Conservation (phyloP, 257 asterid species). For the Jasminum sambac region DNA sequence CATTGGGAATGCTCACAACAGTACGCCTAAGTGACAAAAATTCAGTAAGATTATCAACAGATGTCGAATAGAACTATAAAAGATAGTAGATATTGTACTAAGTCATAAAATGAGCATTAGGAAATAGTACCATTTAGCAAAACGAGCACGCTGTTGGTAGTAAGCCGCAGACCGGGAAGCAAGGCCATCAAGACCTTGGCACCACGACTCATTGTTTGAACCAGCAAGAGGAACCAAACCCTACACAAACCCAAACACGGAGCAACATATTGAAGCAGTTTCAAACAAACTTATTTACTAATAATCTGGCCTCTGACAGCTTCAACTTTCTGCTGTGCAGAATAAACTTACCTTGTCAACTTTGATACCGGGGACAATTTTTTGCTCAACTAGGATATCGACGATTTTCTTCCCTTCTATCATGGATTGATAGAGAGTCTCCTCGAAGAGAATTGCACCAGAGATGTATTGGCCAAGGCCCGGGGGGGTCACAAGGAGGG, state of each 20-base stretch:
- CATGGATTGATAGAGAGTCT: conserved; percentile 59
- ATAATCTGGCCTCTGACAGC: background rate
- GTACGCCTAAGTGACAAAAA: conserved; percentile 23
- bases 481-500: conserved; percentile 20
- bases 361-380: conserved; percentile 33
- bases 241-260: conserved; percentile 14
- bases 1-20: conserved; percentile 33
- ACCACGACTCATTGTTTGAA: conserved; percentile 62
- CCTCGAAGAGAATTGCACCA: conserved; percentile 63
- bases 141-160: conserved; percentile 33
- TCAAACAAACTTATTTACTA: background rate
- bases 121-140: conserved; percentile 28
- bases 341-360: conserved; percentile 33
- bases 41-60: background rate
- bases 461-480: conserved; percentile 35
- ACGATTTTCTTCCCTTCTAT: conserved; percentile 27
- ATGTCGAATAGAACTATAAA: background rate
- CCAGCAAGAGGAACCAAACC: conserved; percentile 49
- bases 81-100: background rate
- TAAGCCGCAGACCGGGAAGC: conserved; percentile 32
- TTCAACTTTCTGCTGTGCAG: background rate
- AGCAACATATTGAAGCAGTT: background rate
- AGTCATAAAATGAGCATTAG: background rate
- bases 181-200: conserved; percentile 61
- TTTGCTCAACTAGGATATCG: conserved; percentile 27